Conservation (phyloP, 495 filamentous ascomycete genomes). For the Penicillium angulare region DNA sequence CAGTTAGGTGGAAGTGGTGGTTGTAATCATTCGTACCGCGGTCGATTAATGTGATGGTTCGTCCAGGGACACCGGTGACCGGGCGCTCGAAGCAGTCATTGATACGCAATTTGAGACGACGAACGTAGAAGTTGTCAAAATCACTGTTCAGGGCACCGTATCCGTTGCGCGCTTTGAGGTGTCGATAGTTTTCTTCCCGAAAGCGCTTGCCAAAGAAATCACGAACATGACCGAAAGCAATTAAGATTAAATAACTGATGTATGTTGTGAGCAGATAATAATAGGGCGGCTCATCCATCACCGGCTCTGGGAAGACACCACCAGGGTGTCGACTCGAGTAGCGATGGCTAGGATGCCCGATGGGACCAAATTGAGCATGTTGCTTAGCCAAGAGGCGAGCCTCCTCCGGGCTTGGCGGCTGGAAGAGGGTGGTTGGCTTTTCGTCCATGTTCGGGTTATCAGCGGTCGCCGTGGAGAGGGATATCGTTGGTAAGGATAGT, state of each 20-base stretch:
- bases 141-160: slow-evolving; percentile 97
- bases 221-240: slow-evolving; percentile 89
- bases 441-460: slow-evolving; percentile 76
- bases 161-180: slow-evolving; percentile 78
- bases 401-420: slow-evolving; percentile 88
- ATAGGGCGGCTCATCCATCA: slow-evolving; percentile 95
- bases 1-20: slow-evolving; percentile 78
- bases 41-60: slow-evolving; percentile 89
- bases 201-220: slow-evolving; percentile 99
- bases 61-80: slow-evolving; percentile 87
- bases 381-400: slow-evolving; percentile 67
- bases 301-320: slow-evolving; percentile 70
- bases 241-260: slow-evolving; percentile 93
- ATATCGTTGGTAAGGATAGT: slow-evolving; percentile 86
- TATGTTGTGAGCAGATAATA: slow-evolving; percentile 96
- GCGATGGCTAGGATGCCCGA: slow-evolving; percentile 74
- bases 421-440: slow-evolving; percentile 76
- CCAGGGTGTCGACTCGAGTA: slow-evolving; percentile 85
- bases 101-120: slow-evolving; percentile 87
- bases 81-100: slow-evolving; percentile 95
- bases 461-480: slow-evolving; percentile 80
- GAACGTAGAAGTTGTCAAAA: slow-evolving; percentile 97
- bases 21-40: slow-evolving; percentile 87
- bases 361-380: slow-evolving; percentile 90
- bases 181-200: slow-evolving; percentile 75